Conservation (phyloP, 2,329 filamentous ascomycete genomes). For the Colletotrichum chlorophyti region DNA sequence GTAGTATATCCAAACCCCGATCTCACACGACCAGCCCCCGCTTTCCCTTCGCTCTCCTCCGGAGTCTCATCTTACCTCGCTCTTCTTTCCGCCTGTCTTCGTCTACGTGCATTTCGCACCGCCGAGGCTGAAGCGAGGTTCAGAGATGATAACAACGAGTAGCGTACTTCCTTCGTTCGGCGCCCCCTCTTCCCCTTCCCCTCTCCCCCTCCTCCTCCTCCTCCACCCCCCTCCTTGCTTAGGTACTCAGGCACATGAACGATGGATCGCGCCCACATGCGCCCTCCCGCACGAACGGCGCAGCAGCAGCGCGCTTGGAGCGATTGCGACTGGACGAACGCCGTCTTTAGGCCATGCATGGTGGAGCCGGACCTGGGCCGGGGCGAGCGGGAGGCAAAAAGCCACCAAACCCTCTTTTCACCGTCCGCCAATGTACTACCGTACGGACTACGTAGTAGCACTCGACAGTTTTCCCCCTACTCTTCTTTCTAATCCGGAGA, state of each 20-base stretch:
- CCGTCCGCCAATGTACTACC: not conserved
- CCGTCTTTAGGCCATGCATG: not conserved
- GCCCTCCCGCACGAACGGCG: constrained; percentile 21
- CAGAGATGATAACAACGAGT: too few relatives aligned
- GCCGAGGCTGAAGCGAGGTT: too few relatives aligned
- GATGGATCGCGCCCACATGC: constrained; percentile 19
- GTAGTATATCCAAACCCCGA: not conserved
- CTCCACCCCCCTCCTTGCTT: not conserved
- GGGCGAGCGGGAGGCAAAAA: constrained; percentile 20
- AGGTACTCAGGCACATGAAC: constrained; percentile 9
- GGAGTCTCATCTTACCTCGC: too few relatives aligned
- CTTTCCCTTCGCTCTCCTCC: not conserved
- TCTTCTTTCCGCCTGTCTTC: too few relatives aligned
- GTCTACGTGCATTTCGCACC: too few relatives aligned
- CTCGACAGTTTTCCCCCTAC: too few relatives aligned
- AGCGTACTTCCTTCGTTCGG: too few relatives aligned
- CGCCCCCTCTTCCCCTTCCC: not conserved
- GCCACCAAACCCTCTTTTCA: constrained; percentile 13
- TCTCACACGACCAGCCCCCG: not conserved
- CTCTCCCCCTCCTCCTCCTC: not conserved
- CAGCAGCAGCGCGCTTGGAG: too few relatives aligned
- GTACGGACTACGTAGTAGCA: too few relatives aligned
- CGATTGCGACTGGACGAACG: constrained; percentile 19
- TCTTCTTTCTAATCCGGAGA: too few relatives aligned
- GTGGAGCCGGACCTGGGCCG: not conserved